Conservation (phyloP, 306 rosid genomes). For the Acmispon strigosus region DNA sequence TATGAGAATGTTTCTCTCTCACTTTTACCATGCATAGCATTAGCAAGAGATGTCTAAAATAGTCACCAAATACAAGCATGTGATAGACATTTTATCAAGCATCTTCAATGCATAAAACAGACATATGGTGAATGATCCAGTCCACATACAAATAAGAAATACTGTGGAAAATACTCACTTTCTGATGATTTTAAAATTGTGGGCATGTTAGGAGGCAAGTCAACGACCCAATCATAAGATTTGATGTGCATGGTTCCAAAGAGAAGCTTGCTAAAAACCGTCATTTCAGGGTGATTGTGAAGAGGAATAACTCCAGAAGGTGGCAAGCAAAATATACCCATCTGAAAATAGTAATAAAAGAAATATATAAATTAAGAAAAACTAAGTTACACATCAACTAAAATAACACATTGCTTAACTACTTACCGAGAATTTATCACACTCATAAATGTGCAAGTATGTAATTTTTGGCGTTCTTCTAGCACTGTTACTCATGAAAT, state of each 20-base stretch:
- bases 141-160: not conserved
- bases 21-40: not conserved
- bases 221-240: slow-evolving; percentile 80
- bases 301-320: slow-evolving; percentile 86
- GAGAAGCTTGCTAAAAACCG: slow-evolving; percentile 83
- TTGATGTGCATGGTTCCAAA: slow-evolving; percentile 92
- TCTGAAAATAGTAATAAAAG: slow-evolving; percentile 30
- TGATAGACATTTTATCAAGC: not conserved
- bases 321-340: slow-evolving; percentile 94
- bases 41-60: not conserved
- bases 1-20: not conserved
- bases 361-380: not conserved
- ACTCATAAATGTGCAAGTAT: slow-evolving; percentile 62
- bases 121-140: not conserved
- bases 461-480: slow-evolving; percentile 47
- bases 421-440: slow-evolving; percentile 70
- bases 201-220: slow-evolving; percentile 23
- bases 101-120: not conserved
- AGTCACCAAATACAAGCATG: not conserved
- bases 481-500: slow-evolving; percentile 29
- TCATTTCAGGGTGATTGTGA: slow-evolving; percentile 98
- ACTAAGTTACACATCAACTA: not conserved
- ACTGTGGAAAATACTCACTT: slow-evolving; percentile 31
- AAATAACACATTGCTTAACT: not conserved
- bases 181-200: slow-evolving; percentile 30